phyloP scores from a whole-genome alignment of 768 basidiomycete species.

The Lentinula raphanica region DNA sequence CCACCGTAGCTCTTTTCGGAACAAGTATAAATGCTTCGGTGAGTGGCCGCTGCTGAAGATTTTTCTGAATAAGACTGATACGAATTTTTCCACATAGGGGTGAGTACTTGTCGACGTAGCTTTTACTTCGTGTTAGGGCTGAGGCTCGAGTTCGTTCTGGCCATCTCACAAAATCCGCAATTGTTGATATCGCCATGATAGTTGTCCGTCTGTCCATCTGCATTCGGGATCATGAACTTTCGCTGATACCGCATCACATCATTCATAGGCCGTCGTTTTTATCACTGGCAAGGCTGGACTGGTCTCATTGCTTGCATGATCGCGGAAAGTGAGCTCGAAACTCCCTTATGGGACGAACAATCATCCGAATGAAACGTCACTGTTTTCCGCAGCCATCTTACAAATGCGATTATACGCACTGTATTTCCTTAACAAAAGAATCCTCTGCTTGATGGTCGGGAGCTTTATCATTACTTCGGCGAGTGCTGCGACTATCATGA shows the following conservation, averaged over 20 bases:
- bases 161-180: not conserved
- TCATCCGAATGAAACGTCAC: not conserved
- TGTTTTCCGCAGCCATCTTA: conserved; percentile 44
- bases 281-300: conserved; percentile 59
- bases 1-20: conserved; percentile 40
- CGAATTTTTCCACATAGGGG: not conserved
- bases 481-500: conserved; percentile 45
- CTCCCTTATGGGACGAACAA: not conserved
- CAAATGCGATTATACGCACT: conserved; percentile 62
- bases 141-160: not conserved
- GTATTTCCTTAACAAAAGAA: conserved; percentile 46
- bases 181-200: conserved; percentile 25
- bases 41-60: conserved; percentile 13
- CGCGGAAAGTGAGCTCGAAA: conserved; percentile 42
- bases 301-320: conserved; percentile 49
- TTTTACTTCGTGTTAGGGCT: too few relatives aligned
- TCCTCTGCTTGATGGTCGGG: conserved; percentile 41
- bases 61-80: not conserved
- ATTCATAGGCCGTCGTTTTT: conserved; percentile 36
- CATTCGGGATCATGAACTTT: not conserved
- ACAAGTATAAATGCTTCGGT: conserved; percentile 33
- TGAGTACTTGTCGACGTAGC: too few relatives aligned
- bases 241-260: not conserved
- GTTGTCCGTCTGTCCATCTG: conserved; percentile 10
- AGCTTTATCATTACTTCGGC: conserved; percentile 35